phyloP scores from a whole-genome alignment of 1,139 yeast species.

The Kodamaea sp. region DNA sequence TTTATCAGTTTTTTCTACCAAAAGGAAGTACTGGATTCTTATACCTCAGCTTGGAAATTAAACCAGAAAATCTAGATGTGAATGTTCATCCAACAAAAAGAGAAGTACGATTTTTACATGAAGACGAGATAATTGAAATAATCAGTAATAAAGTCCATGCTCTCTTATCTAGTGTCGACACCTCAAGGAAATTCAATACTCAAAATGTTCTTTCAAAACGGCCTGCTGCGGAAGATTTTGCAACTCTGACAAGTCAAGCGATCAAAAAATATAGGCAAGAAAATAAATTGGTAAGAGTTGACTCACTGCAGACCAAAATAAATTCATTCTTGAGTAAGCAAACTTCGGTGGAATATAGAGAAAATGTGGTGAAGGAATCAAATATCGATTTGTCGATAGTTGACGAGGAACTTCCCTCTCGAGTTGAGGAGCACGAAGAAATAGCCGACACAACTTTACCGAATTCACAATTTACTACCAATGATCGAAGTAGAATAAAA shows the following conservation, averaged over 20 bases:
- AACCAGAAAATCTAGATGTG: constrained; percentile 76
- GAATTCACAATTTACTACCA: too few relatives aligned
- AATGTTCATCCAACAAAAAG: constrained; percentile 95
- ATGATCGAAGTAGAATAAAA: constrained; percentile 13
- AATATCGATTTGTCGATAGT: not conserved
- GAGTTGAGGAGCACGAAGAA: not conserved
- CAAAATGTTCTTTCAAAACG: constrained; percentile 47
- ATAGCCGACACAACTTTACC: not conserved
- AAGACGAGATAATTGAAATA: constrained; percentile 75
- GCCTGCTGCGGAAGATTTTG: constrained; percentile 4
- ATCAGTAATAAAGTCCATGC: constrained; percentile 51
- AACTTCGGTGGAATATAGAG: constrained; percentile 1
- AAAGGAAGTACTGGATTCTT: constrained; percentile 78
- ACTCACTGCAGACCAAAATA: constrained; percentile 60
- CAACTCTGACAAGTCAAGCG: constrained; percentile 7
- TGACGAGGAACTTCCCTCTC: too few relatives aligned
- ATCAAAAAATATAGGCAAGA: constrained; percentile 47
- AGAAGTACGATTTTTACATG: constrained; percentile 82
- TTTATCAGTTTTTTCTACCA: constrained; percentile 68
- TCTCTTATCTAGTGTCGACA: constrained; percentile 56
- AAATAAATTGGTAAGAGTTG: constrained; percentile 70
- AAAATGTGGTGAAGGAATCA: constrained; percentile 1
- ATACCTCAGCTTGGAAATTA: constrained; percentile 63
- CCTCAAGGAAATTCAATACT: constrained; percentile 65
- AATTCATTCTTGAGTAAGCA: constrained; percentile 37